Evolutionary conservation across 257 asterid species (phyloP).

Genomic region (Asclepias syriaca): DNA sequence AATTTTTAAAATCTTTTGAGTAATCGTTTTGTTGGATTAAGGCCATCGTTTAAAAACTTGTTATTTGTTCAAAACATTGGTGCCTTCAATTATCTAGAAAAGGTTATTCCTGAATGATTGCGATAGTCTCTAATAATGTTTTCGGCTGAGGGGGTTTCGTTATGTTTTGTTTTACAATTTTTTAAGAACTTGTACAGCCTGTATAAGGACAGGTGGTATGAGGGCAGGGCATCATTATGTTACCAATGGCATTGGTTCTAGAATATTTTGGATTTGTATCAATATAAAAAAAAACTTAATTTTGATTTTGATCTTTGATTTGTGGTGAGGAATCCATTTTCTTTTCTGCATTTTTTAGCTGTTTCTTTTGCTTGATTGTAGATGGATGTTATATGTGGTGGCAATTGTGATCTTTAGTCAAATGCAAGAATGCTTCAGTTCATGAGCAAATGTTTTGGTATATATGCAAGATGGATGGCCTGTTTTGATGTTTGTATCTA

Average conservation of each 20-base stretch:
- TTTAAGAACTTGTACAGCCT: background rate
- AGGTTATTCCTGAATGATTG: background rate
- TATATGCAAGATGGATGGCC: background rate
- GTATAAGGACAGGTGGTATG: background rate
- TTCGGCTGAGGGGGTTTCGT: background rate
- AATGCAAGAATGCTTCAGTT: background rate
- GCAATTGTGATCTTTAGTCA: no score
- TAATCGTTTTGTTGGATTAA: background rate
- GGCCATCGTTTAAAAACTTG: background rate
- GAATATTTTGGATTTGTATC: background rate
- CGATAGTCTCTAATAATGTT: background rate
- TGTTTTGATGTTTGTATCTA: background rate
- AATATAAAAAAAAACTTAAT: background rate
- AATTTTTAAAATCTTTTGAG: background rate
- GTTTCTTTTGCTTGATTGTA: background rate
- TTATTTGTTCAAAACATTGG: background rate
- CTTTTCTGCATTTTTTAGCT: background rate
- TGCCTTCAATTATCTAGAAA: background rate
- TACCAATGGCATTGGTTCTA: background rate
- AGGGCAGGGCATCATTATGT: background rate
- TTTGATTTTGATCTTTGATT: no score
- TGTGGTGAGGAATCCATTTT: background rate
- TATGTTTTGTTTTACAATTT: background rate
- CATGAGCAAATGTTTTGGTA: background rate
- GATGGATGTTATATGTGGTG: background rate